Percentiles rank a stretch among this genome's conserved stretches.
Conservation (phyloP, 2,329 filamentous ascomycete genomes). For the Hyphodiscus sp. region DNA sequence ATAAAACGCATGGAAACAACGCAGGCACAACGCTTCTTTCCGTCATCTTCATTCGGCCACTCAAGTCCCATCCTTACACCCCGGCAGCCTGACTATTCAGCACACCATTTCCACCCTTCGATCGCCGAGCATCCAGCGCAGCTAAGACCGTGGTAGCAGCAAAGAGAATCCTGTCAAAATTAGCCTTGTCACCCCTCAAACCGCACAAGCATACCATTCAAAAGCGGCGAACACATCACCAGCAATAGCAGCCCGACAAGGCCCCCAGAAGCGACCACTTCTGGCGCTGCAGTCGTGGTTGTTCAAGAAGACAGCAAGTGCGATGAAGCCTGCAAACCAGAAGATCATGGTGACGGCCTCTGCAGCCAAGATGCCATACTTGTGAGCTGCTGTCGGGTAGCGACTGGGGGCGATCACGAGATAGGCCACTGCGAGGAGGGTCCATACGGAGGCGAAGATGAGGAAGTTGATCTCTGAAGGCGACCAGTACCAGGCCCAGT, state of each 20-base stretch:
- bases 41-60: too few relatives aligned
- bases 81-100: too few relatives aligned
- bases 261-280: constrained; percentile 2
- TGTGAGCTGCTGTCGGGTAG: constrained; percentile 54
- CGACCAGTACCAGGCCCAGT: constrained; percentile 35
- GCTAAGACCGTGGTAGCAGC: not conserved
- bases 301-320: constrained; percentile 60
- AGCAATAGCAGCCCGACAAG: constrained; percentile 28
- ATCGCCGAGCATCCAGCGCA: not conserved
- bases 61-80: too few relatives aligned
- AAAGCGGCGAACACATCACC: constrained; percentile 41
- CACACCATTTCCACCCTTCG: constrained; percentile 14
- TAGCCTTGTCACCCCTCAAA: not conserved
- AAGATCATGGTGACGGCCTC: constrained; percentile 74
- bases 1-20: too few relatives aligned
- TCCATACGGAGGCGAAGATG: constrained; percentile 74
- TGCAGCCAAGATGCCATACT: constrained; percentile 57
- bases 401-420: constrained; percentile 61
- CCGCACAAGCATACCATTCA: constrained; percentile 34
- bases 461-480: constrained; percentile 66
- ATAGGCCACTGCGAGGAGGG: constrained; percentile 64
- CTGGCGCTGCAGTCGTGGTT: constrained; percentile 47
- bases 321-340: constrained; percentile 85
- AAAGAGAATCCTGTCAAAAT: not conserved
- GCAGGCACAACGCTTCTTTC: too few relatives aligned